phyloP scores from a whole-genome alignment of 805 yeast genomes.

The Candida golubevii region DNA sequence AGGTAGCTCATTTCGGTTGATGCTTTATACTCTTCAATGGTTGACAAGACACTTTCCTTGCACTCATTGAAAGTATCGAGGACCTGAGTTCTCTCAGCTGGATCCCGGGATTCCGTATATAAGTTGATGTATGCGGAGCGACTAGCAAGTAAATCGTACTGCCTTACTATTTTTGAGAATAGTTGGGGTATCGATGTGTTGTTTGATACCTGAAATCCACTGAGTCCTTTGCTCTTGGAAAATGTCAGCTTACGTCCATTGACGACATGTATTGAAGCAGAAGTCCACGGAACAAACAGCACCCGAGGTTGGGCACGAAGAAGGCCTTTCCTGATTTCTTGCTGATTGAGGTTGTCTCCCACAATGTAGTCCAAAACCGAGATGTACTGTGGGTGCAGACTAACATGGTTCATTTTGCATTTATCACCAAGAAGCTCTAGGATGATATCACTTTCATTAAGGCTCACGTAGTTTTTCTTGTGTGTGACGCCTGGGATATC shows the following conservation, averaged over 20 bases:
- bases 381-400: slow-evolving; percentile 47
- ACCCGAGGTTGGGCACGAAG: slow-evolving; percentile 62
- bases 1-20: slow-evolving; percentile 41
- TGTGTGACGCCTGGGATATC: slow-evolving; percentile 37
- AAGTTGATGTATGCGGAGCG: slow-evolving; percentile 82
- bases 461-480: slow-evolving; percentile 44
- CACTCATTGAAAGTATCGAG: slow-evolving; percentile 48
- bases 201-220: slow-evolving; percentile 82
- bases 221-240: slow-evolving; percentile 34
- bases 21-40: slow-evolving; percentile 44
- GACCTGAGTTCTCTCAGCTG: slow-evolving; percentile 39
- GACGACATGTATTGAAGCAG: slow-evolving; percentile 74
- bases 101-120: slow-evolving; percentile 51
- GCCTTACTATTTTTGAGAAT: slow-evolving; percentile 61
- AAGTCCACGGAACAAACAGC: slow-evolving; percentile 81
- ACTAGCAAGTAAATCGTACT: slow-evolving; percentile 74
- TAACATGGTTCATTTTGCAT: slow-evolving; percentile 60
- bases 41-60: slow-evolving; percentile 42
- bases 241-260: slow-evolving; percentile 71
- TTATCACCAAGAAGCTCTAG: slow-evolving; percentile 77
- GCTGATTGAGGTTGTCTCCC: slow-evolving; percentile 59
- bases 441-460: slow-evolving; percentile 81
- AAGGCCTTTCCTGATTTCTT: slow-evolving; percentile 67
- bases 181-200: slow-evolving; percentile 69
- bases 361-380: slow-evolving; percentile 65